Evolutionary conservation across 306 rosid genomes (phyloP).

Genomic region (Prunus mira): DNA sequence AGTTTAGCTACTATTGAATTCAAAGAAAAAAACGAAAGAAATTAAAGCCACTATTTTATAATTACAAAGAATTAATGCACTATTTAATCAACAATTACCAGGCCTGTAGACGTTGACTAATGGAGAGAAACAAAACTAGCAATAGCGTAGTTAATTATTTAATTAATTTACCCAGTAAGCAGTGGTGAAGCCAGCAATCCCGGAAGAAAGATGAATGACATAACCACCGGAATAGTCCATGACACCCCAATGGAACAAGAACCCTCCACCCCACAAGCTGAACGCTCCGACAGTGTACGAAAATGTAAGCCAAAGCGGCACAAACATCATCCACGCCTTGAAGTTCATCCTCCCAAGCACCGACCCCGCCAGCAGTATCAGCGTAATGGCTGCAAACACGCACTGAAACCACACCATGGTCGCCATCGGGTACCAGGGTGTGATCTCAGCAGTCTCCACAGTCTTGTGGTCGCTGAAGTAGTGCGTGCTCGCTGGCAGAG

Average conservation of each 20-base stretch:
- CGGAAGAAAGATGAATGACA: slow-evolving; percentile 65
- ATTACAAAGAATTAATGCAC: too few relatives aligned
- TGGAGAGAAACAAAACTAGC: neutral
- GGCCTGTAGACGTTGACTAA: neutral
- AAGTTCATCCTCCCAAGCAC: slow-evolving; percentile 25
- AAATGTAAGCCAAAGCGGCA: slow-evolving; percentile 22
- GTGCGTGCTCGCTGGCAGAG: neutral
- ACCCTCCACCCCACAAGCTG: slow-evolving; percentile 24
- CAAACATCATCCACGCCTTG: slow-evolving; percentile 29
- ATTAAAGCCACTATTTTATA: neutral
- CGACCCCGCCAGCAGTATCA: slow-evolving; percentile 20
- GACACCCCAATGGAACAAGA: slow-evolving; percentile 46
- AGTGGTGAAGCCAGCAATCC: slow-evolving; percentile 52
- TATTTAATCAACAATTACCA: too few relatives aligned
- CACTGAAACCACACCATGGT: slow-evolving; percentile 17
- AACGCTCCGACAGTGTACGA: slow-evolving; percentile 17
- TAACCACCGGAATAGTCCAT: slow-evolving; percentile 70
- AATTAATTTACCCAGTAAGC: slow-evolving; percentile 48
- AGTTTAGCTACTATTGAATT: too few relatives aligned
- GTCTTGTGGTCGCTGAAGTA: neutral
- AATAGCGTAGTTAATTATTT: too few relatives aligned
- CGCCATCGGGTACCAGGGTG: slow-evolving; percentile 2
- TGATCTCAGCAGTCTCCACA: neutral
- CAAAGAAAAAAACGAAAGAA: too few relatives aligned
- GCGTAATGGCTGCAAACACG: slow-evolving; percentile 11